Percentiles rank a stretch among this genome's conserved stretches.
Conservation (phyloP, 106 monocot species). For the Dendrobium huoshanense region DNA sequence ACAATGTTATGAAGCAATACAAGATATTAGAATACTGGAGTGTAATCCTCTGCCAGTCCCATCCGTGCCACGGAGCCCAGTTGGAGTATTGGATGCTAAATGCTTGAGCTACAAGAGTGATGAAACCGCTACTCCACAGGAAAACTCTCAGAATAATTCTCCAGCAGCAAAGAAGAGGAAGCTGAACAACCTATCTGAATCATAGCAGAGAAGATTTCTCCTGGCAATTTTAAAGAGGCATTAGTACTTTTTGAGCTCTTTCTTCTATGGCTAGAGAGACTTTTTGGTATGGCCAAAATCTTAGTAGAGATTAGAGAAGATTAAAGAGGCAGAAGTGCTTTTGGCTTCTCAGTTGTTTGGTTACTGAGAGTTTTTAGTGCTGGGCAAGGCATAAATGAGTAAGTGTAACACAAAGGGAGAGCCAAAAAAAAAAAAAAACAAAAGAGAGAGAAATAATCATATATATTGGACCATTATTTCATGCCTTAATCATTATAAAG, state of each 20-base stretch:
- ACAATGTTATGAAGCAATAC: constrained; percentile 6
- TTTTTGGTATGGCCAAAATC: too few species aligned
- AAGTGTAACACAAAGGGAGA: too few species aligned
- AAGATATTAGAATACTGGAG: not conserved
- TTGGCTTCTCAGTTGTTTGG: too few species aligned
- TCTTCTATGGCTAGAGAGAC: not conserved
- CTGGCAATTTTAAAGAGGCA: not conserved
- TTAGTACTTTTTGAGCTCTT: not conserved
- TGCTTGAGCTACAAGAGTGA: not conserved
- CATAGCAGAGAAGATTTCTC: not conserved
- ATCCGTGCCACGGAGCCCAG: not conserved
- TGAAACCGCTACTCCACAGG: not conserved
- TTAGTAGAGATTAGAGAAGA: not conserved
- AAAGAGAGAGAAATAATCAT: too few species aligned
- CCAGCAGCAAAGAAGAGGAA: not conserved
- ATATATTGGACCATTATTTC: too few species aligned
- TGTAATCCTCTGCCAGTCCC: not conserved
- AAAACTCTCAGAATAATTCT: not conserved
- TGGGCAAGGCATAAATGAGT: too few species aligned
- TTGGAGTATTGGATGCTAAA: constrained; percentile 10
- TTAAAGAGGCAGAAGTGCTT: not conserved
- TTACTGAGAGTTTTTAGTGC: too few species aligned
- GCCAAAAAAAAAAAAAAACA: too few species aligned
- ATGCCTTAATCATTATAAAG: too few species aligned
- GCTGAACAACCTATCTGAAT: not conserved